Evolutionary conservation across 78 protist species (phyloP), one percentile per base, ranked within the genome.

Genomic region (Cavenderia fasciculata): DNA sequence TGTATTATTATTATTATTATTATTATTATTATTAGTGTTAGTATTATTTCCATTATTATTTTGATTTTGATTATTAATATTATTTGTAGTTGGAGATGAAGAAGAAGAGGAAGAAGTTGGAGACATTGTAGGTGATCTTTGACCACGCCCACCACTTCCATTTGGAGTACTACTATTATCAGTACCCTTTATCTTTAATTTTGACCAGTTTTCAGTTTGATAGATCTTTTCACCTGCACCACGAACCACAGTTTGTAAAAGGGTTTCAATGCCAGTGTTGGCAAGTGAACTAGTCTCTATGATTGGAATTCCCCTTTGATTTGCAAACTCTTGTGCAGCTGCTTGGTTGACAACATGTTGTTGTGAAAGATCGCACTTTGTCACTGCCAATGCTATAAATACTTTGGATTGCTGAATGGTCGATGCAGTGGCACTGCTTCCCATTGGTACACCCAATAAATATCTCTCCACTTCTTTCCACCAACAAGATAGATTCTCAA

Each of bases 211-310:
- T n/a, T n/a, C n/a, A n/a, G n/a, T n/a, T n/a, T n/a, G n/a, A n/a
- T n/a, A n/a, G n/a, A n/a, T n/a, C 90, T 56, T 82, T 68, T 82
- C 90, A 31, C 90, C 90, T 12, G 90, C 76, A 31, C 78, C 69
- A 34, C 56, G 65, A 2, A 68, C 31, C 16, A 82, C 78, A 33
- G 23, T 3, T 40, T 82, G 66, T 21, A 82, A 41, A 19, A 82
- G 73, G 12, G 65, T 78, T 2, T 82, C 90, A 31, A 82, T 57
- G 44, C 78, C 78, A 18, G n/a, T 31, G 21, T 33, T 40, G 4
- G 16, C 56, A 12, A 49, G 29, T 41, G 90, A 51, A 56, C 78
- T 68, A 8, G 90, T 82, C 21, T 82, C 74, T 21, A 82, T 56
- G 43, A 65, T 57, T 34, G 25, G 14, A 25, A 82, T 82, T 44